phyloP scores from a whole-genome alignment of 192 early-diverging fungal species.

The Backusella mclennaniae region DNA sequence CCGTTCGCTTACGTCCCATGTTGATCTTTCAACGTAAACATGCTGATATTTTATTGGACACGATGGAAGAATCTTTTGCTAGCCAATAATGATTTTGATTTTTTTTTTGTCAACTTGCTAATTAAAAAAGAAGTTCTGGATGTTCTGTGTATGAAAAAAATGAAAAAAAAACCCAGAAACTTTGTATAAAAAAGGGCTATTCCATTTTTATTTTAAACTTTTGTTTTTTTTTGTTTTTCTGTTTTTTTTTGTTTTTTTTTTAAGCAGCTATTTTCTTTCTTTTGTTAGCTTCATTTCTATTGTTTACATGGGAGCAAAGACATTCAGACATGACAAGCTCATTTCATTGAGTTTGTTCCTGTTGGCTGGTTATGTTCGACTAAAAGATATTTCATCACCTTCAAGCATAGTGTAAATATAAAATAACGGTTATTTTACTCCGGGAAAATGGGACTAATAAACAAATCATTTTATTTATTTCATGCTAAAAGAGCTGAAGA shows the following conservation, averaged over 20 bases:
- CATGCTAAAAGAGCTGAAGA: slow-evolving; percentile 78
- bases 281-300: neutral
- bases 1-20: slow-evolving; percentile 71
- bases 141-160: slow-evolving; percentile 2
- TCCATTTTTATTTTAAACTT: neutral
- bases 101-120: neutral
- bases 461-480: neutral
- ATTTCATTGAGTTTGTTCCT: slow-evolving; percentile 31
- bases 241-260: neutral
- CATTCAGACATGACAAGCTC: slow-evolving; percentile 15
- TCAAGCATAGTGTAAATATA: slow-evolving; percentile 49
- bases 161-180: neutral
- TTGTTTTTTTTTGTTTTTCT: neutral
- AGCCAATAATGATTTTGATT: neutral
- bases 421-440: neutral
- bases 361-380: slow-evolving; percentile 38
- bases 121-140: slow-evolving; percentile 1
- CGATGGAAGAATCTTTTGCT: slow-evolving; percentile 43
- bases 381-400: slow-evolving; percentile 42
- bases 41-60: slow-evolving; percentile 65
- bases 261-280: too few relatives aligned
- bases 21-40: slow-evolving; percentile 64
- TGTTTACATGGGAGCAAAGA: neutral
- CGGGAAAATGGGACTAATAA: neutral
- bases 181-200: neutral